Base-by-base conservation (phyloP, 225 moss, liverwort and hornwort species). In the Sphagnum contortum region DNA sequence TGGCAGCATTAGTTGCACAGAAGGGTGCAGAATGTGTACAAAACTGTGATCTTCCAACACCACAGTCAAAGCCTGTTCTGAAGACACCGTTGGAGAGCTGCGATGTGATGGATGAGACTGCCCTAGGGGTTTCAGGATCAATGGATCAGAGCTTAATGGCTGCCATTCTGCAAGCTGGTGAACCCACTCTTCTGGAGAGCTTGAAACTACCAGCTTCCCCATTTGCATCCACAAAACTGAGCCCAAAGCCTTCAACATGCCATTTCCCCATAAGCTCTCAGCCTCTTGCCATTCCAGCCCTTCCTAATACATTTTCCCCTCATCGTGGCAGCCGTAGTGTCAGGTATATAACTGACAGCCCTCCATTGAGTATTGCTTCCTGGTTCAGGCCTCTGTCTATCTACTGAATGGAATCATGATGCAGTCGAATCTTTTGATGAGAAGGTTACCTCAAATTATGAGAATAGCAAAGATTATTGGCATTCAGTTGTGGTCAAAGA, bases 41-140 rank as follows among this genome's bases (percentile, higher is more conserved):
- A 60, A 89, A 89, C 60, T 85, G 85, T 67, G 84, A 85, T 65
- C 87, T 87, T 64, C 88, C 88, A 57, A 83, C 73, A 55, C 84
- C 87, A 4, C 79, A 70, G 48, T 71, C 75, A 57, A 69, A 79
- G 48, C 72, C 74, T 50, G 72, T 79, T 49, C 67, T 64, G 45
- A 87, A 78, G 61, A 68, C 76, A 62, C 57, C 82, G 29, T 60
- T 81, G 72, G 83, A 89, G 59, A 77, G 74, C 71, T 83, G 81
- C 74, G 85, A 94, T 57, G 50, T 76, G 49, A 70, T 75, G 57
- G 62, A 73, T 59, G 74, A 78, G 11, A 78, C 67, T 59, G 71
- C 73, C 68, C 57, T 67, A 65, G 71, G 79, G 55, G 65, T 56
- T 55, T 76, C 77, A 5, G 76, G 76, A 54, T 79, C 87, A 47